Base-by-base conservation (phyloP, 2,329 filamentous ascomycete species). In the Colletotrichum lindemuthianum region DNA sequence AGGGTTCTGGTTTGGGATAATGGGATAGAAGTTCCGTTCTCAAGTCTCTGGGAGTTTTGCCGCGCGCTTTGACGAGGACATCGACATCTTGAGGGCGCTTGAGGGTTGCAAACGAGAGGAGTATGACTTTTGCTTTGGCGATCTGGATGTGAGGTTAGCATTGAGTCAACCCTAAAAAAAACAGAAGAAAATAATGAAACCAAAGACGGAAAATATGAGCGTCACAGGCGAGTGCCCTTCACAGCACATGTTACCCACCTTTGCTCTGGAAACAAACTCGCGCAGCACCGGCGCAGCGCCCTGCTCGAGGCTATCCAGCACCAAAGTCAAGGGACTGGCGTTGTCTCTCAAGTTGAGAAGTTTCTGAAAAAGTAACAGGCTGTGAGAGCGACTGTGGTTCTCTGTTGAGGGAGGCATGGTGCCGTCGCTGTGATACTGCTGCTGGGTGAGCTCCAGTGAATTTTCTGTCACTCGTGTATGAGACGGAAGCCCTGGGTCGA, bases 241-340 rank as follows among this genome's bases (percentile, higher is more conserved):
- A 43, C 12, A 43, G 13, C 41, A 15, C 13, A 16, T 39, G 43
- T 51, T 9, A 70, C 78, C 63, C 70, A 91, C 92, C 81, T 90
- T 92, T 59, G 91, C 92, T 70, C 94, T 86, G 50, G 84, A 81
- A 58, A 92, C 86, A 76, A 95, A 92, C 76, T 97, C 93, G 15
- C 81, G 79, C 2, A 95, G 68, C 4, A 97, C 78, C 0, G 89
- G 89, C 36, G 82, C 84, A 7, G 89, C 92, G 33, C 89, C 88
- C 78, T 97, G 93, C 78, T 97, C 93, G 36, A 97, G 82, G 39
- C 85, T 92, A 76, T 98, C 95, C 60, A 97, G 83, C 3, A 97
- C 78, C 33, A 98, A 81, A 0, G 94, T 97, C 72, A 98, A 88
- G 3, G 95, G 95, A 52, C 93, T 97, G 12, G 91, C 88, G 60